Evolutionary conservation across 176 grass and related monocot genomes (phyloP), one percentile per base, ranked within the genome.

Genomic region (Carex pumila): DNA sequence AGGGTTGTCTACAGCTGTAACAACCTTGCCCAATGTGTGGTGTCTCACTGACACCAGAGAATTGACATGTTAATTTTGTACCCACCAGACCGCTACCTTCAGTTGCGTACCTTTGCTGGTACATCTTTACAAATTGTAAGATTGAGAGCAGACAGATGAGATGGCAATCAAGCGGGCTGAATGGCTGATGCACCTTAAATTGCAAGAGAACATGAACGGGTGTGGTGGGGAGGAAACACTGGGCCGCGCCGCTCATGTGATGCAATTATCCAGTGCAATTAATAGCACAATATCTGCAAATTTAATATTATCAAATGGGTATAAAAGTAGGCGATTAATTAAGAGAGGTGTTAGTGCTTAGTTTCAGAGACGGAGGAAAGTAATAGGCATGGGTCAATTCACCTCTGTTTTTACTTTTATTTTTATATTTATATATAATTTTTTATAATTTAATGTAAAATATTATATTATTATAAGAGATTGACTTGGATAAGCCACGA

Each of bases 161-260:
- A 29, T 68, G 58, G 39, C 17, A 11, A 31, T 82, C 9, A 55
- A 68, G 41, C 25, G 19, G 62, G 39, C 45, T 43, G 6, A 7
- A 7, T 7, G 3, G 39, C 0, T 39, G 30, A 12, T 62, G 57
- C 78, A 81, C n/a, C 39, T 82, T 3, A 49, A 47, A 32, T 68
- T 50, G 63, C 10, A 22, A 65, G 61, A 67, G 39, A 83, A 67
- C 80, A 29, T 67, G 61, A 50, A 5, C 30, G 29, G 14, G 18
- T 65, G n/a, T 50, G 57, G 54, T 21, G 19, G 12, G 22, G 12
- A 65, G 37, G 80, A 8, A 43, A 30, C 80, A 82, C 45, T 18
- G 18, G 19, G 78, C 30, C 14, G 56, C 54, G 41, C 61, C 19
- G 34, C 45, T 82, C 80, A 83, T 83, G 80, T 83, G 80, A 52